phyloP scores from a whole-genome alignment of 1,284 basidiomycete species.

The Wolfiporia cocos region DNA sequence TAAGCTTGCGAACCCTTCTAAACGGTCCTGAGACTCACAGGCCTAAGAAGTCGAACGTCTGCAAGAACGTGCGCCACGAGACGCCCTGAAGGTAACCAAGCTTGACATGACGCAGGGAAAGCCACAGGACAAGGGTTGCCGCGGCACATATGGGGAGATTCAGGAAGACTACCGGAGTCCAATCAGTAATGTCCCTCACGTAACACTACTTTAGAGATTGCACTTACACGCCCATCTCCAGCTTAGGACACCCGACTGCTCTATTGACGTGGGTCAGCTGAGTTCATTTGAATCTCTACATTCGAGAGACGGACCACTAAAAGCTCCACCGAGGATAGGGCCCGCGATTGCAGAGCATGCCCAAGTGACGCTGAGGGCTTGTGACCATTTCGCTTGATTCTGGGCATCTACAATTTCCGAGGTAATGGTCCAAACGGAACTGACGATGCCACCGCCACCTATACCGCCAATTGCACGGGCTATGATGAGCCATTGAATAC shows the following conservation, averaged over 20 bases:
- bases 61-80: slow-evolving; percentile 48
- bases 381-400: slow-evolving; percentile 73
- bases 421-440: slow-evolving; percentile 77
- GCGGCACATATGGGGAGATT: slow-evolving; percentile 70
- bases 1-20: no score
- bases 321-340: slow-evolving; percentile 70
- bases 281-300: slow-evolving; percentile 3
- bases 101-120: slow-evolving; percentile 51
- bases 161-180: slow-evolving; percentile 52
- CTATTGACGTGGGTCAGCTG: slow-evolving; percentile 6
- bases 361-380: slow-evolving; percentile 78
- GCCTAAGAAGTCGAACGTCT: slow-evolving; percentile 68
- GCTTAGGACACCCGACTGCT: slow-evolving; percentile 30
- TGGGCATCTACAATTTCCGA: slow-evolving; percentile 68
- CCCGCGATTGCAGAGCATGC: slow-evolving; percentile 76
- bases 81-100: slow-evolving; percentile 38
- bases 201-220: no score
- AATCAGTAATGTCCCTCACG: no score
- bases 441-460: slow-evolving; percentile 78
- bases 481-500: slow-evolving; percentile 50
- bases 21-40: slow-evolving; percentile 42
- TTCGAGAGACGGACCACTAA: slow-evolving; percentile 51
- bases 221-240: slow-evolving; percentile 84
- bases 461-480: slow-evolving; percentile 59
- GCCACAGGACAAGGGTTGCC: slow-evolving; percentile 48